A percentile compares a stretch with the other conserved stretches of the same genome.
Conservation (phyloP, 2,329 filamentous ascomycete species). For the Ophiocordyceps polyrhachis-furcata region DNA sequence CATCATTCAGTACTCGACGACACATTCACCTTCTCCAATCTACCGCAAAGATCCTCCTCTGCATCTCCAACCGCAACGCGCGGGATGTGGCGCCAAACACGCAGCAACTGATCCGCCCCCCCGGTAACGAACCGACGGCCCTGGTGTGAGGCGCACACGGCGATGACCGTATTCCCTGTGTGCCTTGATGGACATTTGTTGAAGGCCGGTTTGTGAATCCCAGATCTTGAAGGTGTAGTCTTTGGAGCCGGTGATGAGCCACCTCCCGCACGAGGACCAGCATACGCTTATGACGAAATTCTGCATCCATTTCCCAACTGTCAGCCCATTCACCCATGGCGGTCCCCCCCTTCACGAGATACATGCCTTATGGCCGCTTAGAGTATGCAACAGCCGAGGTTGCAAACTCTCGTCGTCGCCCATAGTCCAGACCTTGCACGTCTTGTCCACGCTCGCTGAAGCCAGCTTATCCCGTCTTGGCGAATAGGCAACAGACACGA, state of each 20-base stretch:
- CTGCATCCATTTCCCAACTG: no score
- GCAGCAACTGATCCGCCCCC: background rate
- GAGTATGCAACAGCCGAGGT: background rate
- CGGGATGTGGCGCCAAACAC: background rate
- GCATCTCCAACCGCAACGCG: no score
- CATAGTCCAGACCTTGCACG: background rate
- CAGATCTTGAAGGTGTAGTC: background rate
- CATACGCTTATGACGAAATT: background rate
- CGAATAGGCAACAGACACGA: background rate
- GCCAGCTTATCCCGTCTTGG: background rate
- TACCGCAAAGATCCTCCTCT: no score
- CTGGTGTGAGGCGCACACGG: background rate
- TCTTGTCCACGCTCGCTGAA: background rate
- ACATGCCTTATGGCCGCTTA: background rate
- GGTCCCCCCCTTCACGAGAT: no score
- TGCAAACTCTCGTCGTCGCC: background rate
- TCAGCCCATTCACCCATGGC: no score
- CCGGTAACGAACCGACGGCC: background rate
- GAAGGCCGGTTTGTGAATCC: background rate
- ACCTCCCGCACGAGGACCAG: background rate
- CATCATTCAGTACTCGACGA: no score
- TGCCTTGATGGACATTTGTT: background rate
- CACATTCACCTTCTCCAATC: no score
- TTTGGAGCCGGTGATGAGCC: background rate
- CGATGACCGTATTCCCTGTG: background rate